These are phyloP conservation scores for Allantophomopsis lycopodina DNA, from an alignment of 2,329 filamentous ascomycete species.

Conservation along the genomic window DNA sequence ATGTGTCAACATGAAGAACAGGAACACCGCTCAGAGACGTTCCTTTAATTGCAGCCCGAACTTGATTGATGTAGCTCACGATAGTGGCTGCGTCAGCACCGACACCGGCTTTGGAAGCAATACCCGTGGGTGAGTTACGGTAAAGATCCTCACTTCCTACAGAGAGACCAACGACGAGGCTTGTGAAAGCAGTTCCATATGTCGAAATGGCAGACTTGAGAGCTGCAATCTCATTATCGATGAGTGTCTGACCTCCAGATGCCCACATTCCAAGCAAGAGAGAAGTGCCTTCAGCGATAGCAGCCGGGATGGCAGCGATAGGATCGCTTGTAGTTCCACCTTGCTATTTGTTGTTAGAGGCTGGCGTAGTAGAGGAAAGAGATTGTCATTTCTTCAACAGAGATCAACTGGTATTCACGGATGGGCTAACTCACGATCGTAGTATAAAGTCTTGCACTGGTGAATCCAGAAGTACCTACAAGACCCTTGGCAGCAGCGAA, in stretches of 20 bases:
- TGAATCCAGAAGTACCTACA: constrained; percentile 48
- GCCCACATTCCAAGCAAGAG: constrained; percentile 79
- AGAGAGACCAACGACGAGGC: constrained; percentile 67
- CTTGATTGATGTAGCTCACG: constrained; percentile 55
- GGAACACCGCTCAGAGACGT: constrained; percentile 42
- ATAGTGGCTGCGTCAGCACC: constrained; percentile 51
- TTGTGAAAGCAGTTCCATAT: constrained; percentile 53
- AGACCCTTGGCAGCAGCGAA: constrained; percentile 52
- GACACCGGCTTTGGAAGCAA: constrained; percentile 43
- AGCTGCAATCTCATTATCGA: constrained; percentile 63
- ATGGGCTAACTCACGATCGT: constrained; percentile 36
- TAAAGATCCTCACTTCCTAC: constrained; percentile 82
- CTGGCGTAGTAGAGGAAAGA: neutral
- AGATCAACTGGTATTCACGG: neutral
- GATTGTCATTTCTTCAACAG: neutral
- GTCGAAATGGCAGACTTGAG: constrained; percentile 53
- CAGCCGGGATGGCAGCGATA: constrained; percentile 67
- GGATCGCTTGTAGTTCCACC: constrained; percentile 47
- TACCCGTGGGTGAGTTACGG: constrained; percentile 59
- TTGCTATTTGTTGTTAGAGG: constrained; percentile 32
- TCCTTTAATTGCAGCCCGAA: constrained; percentile 46
- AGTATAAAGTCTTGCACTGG: constrained; percentile 55
- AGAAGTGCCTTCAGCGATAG: constrained; percentile 64
- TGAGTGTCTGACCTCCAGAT: constrained; percentile 46
- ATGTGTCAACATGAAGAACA: constrained; percentile 82